These are phyloP conservation scores for Pyrenophora seminiperda DNA, from an alignment of 2,329 filamentous ascomycete species.

Conservation along the genomic window DNA sequence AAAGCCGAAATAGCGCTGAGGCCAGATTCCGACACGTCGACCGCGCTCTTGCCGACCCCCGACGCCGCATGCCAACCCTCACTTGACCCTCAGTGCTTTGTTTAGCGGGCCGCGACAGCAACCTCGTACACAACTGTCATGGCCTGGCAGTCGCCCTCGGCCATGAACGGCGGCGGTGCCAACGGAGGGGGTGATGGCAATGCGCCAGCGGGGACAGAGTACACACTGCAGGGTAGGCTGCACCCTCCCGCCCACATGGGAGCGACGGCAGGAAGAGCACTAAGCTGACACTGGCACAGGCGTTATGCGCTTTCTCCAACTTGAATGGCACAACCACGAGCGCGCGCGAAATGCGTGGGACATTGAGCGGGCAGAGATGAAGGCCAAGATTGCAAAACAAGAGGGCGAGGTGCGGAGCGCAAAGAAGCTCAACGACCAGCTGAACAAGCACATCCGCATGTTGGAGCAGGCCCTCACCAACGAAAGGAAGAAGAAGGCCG, in stretches of 20 bases:
- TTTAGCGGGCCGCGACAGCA: conserved; percentile 31
- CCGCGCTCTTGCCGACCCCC: conserved; percentile 31
- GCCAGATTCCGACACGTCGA: conserved; percentile 28
- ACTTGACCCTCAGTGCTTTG: conserved; percentile 25
- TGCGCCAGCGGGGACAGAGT: conserved; percentile 68
- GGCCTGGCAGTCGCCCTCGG: conserved; percentile 73
- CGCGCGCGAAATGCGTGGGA: conserved; percentile 98
- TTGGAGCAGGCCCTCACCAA: conserved; percentile 86
- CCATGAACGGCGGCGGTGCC: conserved; percentile 63
- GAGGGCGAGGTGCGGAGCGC: conserved; percentile 88
- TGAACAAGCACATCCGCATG: conserved; percentile 88
- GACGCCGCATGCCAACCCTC: conserved; percentile 38
- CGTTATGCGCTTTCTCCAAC: conserved; percentile 98
- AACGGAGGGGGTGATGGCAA: conserved; percentile 55
- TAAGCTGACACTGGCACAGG: conserved; percentile 58
- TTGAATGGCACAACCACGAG: conserved; percentile 98
- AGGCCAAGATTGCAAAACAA: conserved; percentile 90
- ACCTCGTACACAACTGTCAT: conserved; percentile 51
- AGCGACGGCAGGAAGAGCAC: conserved; percentile 6
- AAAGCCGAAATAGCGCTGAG: conserved; percentile 26
- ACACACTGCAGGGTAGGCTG: conserved; percentile 69
- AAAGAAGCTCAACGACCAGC: conserved; percentile 84
- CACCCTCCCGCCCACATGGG: conserved; percentile 4
- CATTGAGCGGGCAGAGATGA: conserved; percentile 99
- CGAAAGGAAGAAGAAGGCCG: conserved; percentile 71